phyloP scores from a whole-genome alignment of 106 monocot genomes.

The Dendrobium huoshanense region DNA sequence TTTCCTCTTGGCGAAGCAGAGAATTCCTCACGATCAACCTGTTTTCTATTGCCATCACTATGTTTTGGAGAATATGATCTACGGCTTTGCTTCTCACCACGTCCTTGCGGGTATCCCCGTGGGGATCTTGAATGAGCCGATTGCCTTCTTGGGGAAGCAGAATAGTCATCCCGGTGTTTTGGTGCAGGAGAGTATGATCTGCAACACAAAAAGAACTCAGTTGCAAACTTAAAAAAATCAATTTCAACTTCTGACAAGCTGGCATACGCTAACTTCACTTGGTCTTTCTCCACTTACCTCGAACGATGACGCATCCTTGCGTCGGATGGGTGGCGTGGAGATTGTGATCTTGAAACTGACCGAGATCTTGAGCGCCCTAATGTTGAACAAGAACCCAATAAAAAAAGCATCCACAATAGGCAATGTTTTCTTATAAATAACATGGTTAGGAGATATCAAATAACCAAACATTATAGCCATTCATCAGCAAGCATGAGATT shows the following conservation, averaged over 20 bases:
- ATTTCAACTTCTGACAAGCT: not conserved
- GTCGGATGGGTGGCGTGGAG: conserved; percentile 25
- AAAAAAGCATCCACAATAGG: not conserved
- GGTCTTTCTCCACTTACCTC: conserved; percentile 17
- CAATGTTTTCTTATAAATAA: not conserved
- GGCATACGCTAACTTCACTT: not conserved
- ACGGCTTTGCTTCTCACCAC: conserved; percentile 7
- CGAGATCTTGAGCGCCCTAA: conserved; percentile 45
- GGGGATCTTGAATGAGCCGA: conserved; percentile 22
- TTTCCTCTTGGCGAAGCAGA: not conserved
- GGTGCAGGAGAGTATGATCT: conserved; percentile 67
- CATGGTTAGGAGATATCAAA: not conserved
- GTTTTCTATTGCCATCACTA: conserved; percentile 12
- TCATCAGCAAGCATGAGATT: not conserved
- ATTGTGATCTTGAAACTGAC: conserved; percentile 43
- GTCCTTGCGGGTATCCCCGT: conserved; percentile 15
- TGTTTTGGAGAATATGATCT: conserved; percentile 28
- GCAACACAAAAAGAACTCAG: not conserved
- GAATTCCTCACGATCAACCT: conserved; percentile 5
- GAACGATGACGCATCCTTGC: conserved; percentile 28
- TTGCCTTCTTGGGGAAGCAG: conserved; percentile 35
- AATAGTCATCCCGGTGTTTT: conserved; percentile 28
- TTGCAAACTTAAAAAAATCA: not conserved
- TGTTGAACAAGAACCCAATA: not conserved
- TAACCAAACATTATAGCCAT: not conserved